These are phyloP conservation scores for Alliaria petiolata DNA, from an alignment of 345 rosid genomes.

Conservation along the genomic window DNA sequence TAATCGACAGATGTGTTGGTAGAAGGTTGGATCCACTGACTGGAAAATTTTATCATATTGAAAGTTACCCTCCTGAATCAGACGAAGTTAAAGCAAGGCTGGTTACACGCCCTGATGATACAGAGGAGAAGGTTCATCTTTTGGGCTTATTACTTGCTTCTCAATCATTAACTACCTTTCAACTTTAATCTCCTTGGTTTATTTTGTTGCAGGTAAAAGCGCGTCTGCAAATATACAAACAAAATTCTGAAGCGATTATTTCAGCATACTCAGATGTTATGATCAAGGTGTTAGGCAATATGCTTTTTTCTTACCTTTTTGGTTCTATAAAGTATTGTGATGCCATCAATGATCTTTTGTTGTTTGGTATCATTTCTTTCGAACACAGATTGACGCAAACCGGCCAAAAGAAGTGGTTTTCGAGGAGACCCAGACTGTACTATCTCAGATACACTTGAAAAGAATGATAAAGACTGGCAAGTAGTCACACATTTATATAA, in stretches of 20 bases:
- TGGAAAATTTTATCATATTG: slow-evolving; percentile 76
- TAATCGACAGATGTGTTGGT: slow-evolving; percentile 88
- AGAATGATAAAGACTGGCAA: slow-evolving; percentile 37
- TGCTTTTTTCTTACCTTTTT: neutral
- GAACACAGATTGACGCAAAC: slow-evolving; percentile 73
- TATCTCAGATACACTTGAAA: slow-evolving; percentile 49
- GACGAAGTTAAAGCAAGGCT: slow-evolving; percentile 78
- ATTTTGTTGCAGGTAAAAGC: slow-evolving; percentile 54
- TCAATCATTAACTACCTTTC: neutral
- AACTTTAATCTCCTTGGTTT: neutral
- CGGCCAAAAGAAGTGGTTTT: slow-evolving; percentile 66
- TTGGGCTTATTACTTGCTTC: neutral
- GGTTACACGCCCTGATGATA: slow-evolving; percentile 85
- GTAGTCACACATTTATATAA: slow-evolving; percentile 28
- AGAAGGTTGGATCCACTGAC: slow-evolving; percentile 75
- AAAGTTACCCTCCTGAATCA: slow-evolving; percentile 63
- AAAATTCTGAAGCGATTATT: slow-evolving; percentile 61
- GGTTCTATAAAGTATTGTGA: neutral
- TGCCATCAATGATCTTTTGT: neutral
- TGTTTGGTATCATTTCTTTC: neutral
- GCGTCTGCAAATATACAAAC: slow-evolving; percentile 74
- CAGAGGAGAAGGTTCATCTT: slow-evolving; percentile 63
- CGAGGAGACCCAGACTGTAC: slow-evolving; percentile 51
- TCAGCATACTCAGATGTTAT: slow-evolving; percentile 59
- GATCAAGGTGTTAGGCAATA: slow-evolving; percentile 44